These are phyloP conservation scores for Scedosporium boydii DNA, from an alignment of 2,329 filamentous ascomycete genomes.

Conservation along the genomic window DNA sequence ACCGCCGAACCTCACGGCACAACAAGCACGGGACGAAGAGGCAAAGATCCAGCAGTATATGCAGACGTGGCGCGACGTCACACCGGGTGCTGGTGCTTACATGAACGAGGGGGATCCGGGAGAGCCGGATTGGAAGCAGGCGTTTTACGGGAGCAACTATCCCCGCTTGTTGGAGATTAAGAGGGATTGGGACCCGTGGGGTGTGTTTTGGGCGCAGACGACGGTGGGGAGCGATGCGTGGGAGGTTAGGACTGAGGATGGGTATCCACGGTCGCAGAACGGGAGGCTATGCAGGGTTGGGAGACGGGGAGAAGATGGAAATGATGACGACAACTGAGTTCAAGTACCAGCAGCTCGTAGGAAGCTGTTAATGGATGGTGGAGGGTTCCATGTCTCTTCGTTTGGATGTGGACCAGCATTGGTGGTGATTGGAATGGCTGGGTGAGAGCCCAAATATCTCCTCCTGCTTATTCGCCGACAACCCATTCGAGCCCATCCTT, in stretches of 20 bases:
- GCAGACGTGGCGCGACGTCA: constrained; percentile 21
- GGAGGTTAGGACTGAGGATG: constrained; percentile 22
- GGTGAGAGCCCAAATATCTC: too few species aligned
- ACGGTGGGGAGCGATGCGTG: constrained; percentile 43
- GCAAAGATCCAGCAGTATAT: constrained; percentile 14
- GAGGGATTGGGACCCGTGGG: constrained; percentile 32
- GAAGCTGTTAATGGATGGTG: too few species aligned
- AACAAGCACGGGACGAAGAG: constrained; percentile 14
- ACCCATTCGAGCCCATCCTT: too few species aligned
- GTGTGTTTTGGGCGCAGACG: constrained; percentile 35
- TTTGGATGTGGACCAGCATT: too few species aligned
- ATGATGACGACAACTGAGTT: background rate
- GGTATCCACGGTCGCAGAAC: constrained; percentile 21
- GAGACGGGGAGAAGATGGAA: background rate
- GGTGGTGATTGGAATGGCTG: too few species aligned
- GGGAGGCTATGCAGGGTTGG: constrained; percentile 24
- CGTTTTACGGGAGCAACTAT: constrained; percentile 39
- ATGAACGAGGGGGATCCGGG: constrained; percentile 42
- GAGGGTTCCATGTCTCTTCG: too few species aligned
- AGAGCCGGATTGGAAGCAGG: constrained; percentile 32
- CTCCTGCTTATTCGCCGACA: too few species aligned
- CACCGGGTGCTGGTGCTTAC: constrained; percentile 34
- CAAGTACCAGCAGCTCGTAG: too few species aligned
- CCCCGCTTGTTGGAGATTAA: constrained; percentile 32
- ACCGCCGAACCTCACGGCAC: background rate